These are phyloP conservation scores for Fusarium ambrosium DNA, from an alignment of 2,329 filamentous ascomycete genomes.

Conservation along the genomic window DNA sequence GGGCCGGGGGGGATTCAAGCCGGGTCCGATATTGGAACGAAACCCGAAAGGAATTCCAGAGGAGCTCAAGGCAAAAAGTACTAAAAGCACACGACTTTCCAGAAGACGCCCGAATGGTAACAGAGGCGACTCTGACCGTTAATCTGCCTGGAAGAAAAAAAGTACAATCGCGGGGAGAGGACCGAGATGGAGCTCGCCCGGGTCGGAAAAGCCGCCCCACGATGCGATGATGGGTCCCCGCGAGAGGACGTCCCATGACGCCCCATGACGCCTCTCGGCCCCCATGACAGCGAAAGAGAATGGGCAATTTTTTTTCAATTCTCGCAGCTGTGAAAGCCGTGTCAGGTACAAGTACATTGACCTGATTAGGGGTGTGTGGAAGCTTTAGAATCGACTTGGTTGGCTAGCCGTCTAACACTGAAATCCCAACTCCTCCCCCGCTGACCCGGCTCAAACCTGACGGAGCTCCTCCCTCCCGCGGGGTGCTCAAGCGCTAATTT, in stretches of 20 bases:
- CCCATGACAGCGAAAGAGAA: constrained; percentile 34
- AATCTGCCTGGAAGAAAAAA: background rate
- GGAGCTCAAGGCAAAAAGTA: background rate
- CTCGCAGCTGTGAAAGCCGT: background rate
- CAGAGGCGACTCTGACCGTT: background rate
- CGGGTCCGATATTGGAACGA: constrained; percentile 23
- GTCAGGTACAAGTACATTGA: constrained; percentile 8
- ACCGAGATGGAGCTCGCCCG: constrained; percentile 24
- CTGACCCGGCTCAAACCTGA: constrained; percentile 13
- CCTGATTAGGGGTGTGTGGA: background rate
- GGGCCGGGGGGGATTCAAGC: constrained; percentile 10
- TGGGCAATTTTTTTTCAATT: background rate
- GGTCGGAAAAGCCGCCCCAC: constrained; percentile 30
- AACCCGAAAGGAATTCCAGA: constrained; percentile 10
- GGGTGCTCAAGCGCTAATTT: constrained; percentile 27
- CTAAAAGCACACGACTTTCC: background rate
- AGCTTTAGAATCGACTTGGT: background rate
- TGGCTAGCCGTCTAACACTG: constrained; percentile 5
- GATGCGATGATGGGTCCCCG: constrained; percentile 19
- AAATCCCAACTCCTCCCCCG: constrained; percentile 18
- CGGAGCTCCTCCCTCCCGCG: constrained; percentile 25
- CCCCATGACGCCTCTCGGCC: constrained; percentile 12
- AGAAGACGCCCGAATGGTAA: background rate
- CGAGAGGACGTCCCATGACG: constrained; percentile 34
- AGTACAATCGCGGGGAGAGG: constrained; percentile 35